These are phyloP conservation scores for Simmondsia chinensis DNA, from an alignment of 148 eudicot species.

Conservation along the genomic window DNA sequence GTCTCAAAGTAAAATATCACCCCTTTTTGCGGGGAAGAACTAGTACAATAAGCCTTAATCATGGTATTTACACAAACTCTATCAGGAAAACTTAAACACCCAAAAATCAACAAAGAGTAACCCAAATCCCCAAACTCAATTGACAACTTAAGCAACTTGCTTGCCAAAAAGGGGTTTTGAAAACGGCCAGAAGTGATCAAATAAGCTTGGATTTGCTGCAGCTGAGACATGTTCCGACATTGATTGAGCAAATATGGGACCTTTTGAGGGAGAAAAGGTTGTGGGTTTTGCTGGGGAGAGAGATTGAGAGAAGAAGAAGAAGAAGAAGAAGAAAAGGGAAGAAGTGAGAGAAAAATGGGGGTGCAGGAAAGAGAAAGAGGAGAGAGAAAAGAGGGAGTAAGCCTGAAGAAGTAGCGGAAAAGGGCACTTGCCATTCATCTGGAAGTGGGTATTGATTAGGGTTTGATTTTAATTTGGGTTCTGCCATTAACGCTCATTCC, in stretches of 20 bases:
- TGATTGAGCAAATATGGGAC: conserved; percentile 18
- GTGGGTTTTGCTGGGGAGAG: neutral
- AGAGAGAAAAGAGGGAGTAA: conserved; percentile 14
- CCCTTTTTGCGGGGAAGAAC: conserved; percentile 27
- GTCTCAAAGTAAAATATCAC: conserved; percentile 42
- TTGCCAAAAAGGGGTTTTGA: conserved; percentile 43
- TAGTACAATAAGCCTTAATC: conserved; percentile 46
- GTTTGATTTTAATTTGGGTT: conserved; percentile 10
- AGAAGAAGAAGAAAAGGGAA: conserved; percentile 4
- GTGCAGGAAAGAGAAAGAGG: conserved; percentile 6
- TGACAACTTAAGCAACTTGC: conserved; percentile 43
- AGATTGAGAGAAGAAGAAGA: neutral
- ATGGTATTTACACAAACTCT: conserved; percentile 52
- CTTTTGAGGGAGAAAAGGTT: neutral
- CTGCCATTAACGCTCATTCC: conserved; percentile 39
- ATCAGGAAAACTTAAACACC: conserved; percentile 27
- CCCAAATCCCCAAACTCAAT: conserved; percentile 30
- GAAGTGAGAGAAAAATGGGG: conserved; percentile 1
- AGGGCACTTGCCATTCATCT: conserved; percentile 48
- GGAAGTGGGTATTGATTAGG: conserved; percentile 15
- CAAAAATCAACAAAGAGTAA: conserved; percentile 36
- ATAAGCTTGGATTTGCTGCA: conserved; percentile 51
- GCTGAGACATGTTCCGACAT: conserved; percentile 23
- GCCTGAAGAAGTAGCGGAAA: conserved; percentile 18
- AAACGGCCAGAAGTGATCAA: conserved; percentile 37